Conservation (phyloP, 129 eudicot species). For the Flaveria linearis region DNA sequence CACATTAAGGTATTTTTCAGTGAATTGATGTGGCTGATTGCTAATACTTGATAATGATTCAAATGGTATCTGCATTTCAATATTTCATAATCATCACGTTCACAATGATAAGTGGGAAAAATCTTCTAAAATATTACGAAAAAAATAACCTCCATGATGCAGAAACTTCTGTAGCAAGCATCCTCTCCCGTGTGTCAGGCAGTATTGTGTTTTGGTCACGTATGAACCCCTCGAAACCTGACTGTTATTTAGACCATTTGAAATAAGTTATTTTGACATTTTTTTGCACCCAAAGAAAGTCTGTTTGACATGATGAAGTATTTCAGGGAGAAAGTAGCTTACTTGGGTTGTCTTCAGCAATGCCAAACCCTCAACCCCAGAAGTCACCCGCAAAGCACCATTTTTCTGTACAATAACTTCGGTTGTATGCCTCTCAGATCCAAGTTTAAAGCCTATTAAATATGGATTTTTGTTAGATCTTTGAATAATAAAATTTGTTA, state of each 20-base stretch:
- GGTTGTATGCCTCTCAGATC: slow-evolving; percentile 87
- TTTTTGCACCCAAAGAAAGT: neutral
- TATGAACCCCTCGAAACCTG: slow-evolving; percentile 93
- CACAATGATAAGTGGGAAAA: neutral
- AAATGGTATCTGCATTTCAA: slow-evolving; percentile 63
- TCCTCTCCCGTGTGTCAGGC: slow-evolving; percentile 91
- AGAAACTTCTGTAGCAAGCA: slow-evolving; percentile 93
- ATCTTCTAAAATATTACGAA: neutral
- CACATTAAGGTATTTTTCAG: slow-evolving; percentile 63
- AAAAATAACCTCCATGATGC: slow-evolving; percentile 79
- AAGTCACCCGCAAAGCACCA: slow-evolving; percentile 64
- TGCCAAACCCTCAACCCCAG: slow-evolving; percentile 85
- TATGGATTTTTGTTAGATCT: neutral
- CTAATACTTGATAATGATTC: slow-evolving; percentile 64
- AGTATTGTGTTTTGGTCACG: slow-evolving; percentile 85
- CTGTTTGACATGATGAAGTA: slow-evolving; percentile 1
- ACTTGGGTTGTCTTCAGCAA: slow-evolving; percentile 94
- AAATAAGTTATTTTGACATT: slow-evolving; percentile 12
- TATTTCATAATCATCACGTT: slow-evolving; percentile 11
- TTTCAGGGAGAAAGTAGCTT: slow-evolving; percentile 27
- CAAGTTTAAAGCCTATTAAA: slow-evolving; percentile 81
- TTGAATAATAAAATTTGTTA: neutral
- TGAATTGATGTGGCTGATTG: slow-evolving; percentile 49
- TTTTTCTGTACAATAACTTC: slow-evolving; percentile 66
- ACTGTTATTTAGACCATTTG: slow-evolving; percentile 49